These are phyloP conservation scores for Pezicula carpinea DNA, from an alignment of 2,329 filamentous ascomycete species.

Conservation along the genomic window DNA sequence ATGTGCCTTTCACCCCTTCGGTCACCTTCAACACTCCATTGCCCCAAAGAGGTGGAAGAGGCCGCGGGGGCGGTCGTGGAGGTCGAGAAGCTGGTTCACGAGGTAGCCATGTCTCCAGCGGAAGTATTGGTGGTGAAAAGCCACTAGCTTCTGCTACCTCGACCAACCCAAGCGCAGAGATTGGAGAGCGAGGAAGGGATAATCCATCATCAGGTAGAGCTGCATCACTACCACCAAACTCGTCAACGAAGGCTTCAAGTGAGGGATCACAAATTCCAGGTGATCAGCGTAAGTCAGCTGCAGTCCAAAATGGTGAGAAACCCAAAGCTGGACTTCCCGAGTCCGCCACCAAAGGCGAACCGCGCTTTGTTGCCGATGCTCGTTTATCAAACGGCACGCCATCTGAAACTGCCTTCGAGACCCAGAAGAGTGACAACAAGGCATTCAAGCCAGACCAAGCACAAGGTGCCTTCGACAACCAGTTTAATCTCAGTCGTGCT, in stretches of 20 bases:
- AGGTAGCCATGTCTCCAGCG: slow-evolving; percentile 22
- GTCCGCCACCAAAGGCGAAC: slow-evolving; percentile 18
- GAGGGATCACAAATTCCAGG: slow-evolving; percentile 17
- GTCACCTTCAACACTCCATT: slow-evolving; percentile 85
- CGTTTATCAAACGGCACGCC: slow-evolving; percentile 29
- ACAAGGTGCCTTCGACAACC: slow-evolving; percentile 19
- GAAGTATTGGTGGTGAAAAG: slow-evolving; percentile 22
- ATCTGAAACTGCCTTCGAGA: slow-evolving; percentile 23
- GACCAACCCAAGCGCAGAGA: slow-evolving; percentile 10
- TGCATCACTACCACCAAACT: slow-evolving; percentile 25
- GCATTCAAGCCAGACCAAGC: slow-evolving; percentile 14
- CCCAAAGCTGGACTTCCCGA: slow-evolving; percentile 8
- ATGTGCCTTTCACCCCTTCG: slow-evolving; percentile 75
- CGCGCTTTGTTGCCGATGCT: slow-evolving; percentile 19
- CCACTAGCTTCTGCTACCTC: slow-evolving; percentile 8
- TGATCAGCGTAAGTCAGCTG: slow-evolving; percentile 21
- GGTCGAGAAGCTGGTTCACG: slow-evolving; percentile 35
- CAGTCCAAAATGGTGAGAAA: slow-evolving; percentile 20
- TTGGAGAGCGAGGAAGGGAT: slow-evolving; percentile 19
- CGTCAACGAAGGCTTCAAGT: slow-evolving; percentile 16
- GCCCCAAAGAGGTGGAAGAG: slow-evolving; percentile 54
- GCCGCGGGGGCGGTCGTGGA: slow-evolving; percentile 36
- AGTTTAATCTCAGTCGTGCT: slow-evolving; percentile 15
- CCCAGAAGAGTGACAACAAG: slow-evolving; percentile 15
- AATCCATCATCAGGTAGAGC: slow-evolving; percentile 15